Percentiles rank a stretch among this genome's conserved stretches.
phyloP scores from a whole-genome alignment of 208 protist genomes.

The Acanthamoeba triangularis region DNA sequence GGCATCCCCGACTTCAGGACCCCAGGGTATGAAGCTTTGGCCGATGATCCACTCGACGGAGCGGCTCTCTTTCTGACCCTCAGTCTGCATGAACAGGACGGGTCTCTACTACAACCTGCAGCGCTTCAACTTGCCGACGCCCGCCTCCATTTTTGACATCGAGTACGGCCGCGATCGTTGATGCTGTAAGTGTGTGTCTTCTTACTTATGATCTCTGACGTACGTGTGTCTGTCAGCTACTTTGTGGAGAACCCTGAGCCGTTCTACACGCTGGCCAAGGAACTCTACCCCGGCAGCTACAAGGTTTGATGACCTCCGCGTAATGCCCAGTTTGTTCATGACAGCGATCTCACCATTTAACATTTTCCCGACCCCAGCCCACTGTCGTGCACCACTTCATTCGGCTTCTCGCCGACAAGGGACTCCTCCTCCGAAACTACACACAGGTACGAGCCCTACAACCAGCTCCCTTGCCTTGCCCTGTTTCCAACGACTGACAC shows the following conservation, averaged over 20 bases:
- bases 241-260: slow-evolving; percentile 94
- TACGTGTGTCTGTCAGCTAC: slow-evolving; percentile 77
- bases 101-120: slow-evolving; percentile 95
- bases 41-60: background rate
- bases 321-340: slow-evolving; percentile 91
- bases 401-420: slow-evolving; percentile 93
- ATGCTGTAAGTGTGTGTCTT: background rate
- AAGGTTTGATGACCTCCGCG: slow-evolving; percentile 82
- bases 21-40: slow-evolving; percentile 14
- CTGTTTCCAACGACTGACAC: no score
- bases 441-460: slow-evolving; percentile 56
- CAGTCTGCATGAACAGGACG: slow-evolving; percentile 82
- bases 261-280: slow-evolving; percentile 89
- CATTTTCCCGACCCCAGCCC: background rate
- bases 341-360: background rate
- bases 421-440: slow-evolving; percentile 94
- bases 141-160: slow-evolving; percentile 95
- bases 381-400: slow-evolving; percentile 82
- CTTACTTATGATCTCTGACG: no score
- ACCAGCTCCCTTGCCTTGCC: no score
- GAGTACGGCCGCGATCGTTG: slow-evolving; percentile 31
- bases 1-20: slow-evolving; percentile 85
- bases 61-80: background rate
- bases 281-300: slow-evolving; percentile 85
- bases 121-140: slow-evolving; percentile 95